Percentiles rank a stretch among this genome's conserved stretches.
Evolutionary conservation across 2,329 filamentous ascomycete genomes (phyloP).

Genomic region (Septoria linicola): DNA sequence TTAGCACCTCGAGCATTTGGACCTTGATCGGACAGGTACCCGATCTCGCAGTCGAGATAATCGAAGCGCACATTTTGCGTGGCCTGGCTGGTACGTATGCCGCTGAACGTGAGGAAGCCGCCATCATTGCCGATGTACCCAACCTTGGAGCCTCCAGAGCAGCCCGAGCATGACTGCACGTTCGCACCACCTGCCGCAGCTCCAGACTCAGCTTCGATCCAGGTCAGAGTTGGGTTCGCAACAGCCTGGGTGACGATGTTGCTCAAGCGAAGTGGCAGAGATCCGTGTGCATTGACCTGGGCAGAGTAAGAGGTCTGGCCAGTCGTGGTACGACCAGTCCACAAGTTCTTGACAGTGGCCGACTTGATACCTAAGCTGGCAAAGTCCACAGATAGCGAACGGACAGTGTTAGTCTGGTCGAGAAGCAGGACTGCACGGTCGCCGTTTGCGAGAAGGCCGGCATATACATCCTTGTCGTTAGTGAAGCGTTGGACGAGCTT

Average conservation of each 20-base stretch:
- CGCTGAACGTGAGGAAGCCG: slow-evolving; percentile 31
- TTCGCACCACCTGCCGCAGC: slow-evolving; percentile 36
- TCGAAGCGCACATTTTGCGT: slow-evolving; percentile 41
- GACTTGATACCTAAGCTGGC: slow-evolving; percentile 35
- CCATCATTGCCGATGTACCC: slow-evolving; percentile 32
- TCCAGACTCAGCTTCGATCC: slow-evolving; percentile 38
- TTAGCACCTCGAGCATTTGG: slow-evolving; percentile 40
- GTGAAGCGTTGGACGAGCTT: slow-evolving; percentile 47
- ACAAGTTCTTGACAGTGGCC: slow-evolving; percentile 41
- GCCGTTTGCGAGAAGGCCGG: slow-evolving; percentile 39
- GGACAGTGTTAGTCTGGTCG: slow-evolving; percentile 41
- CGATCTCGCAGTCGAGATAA: slow-evolving; percentile 45
- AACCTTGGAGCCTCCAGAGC: slow-evolving; percentile 37
- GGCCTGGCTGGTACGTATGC: slow-evolving; percentile 32
- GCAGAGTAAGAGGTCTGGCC: slow-evolving; percentile 27
- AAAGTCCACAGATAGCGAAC: slow-evolving; percentile 38
- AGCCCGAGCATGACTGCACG: slow-evolving; percentile 36
- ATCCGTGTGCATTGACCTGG: slow-evolving; percentile 32
- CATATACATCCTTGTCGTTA: slow-evolving; percentile 42
- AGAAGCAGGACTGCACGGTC: slow-evolving; percentile 40
- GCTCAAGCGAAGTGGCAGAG: slow-evolving; percentile 39
- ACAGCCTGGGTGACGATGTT: slow-evolving; percentile 30
- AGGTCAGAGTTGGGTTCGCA: slow-evolving; percentile 26
- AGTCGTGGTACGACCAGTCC: slow-evolving; percentile 30
- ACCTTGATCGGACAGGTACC: slow-evolving; percentile 33